Evolutionary conservation across 345 rosid genomes (phyloP).

Genomic region (Gossypium rotundifolium): DNA sequence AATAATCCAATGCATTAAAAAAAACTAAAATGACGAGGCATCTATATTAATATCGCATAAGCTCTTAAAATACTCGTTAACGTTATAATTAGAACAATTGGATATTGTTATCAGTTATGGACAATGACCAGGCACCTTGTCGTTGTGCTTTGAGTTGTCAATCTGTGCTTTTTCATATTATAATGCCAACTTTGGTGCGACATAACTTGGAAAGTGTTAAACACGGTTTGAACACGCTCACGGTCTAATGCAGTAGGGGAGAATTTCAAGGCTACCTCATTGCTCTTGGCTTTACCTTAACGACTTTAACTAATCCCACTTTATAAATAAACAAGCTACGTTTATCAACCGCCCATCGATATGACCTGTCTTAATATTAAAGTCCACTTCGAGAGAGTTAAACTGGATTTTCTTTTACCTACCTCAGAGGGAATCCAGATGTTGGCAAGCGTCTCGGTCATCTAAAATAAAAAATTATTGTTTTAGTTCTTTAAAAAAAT

Average conservation of each 20-base stretch:
- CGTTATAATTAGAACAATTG: too few relatives aligned
- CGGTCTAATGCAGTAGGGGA: neutral
- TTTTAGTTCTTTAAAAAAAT: fast-evolving
- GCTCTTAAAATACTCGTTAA: too few relatives aligned
- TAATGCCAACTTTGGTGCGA: neutral
- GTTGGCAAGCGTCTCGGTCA: fast-evolving
- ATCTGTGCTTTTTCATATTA: neutral
- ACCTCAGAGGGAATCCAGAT: too few relatives aligned
- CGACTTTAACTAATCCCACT: conserved; percentile 3
- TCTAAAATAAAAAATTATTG: fast-evolving
- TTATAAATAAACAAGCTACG: neutral
- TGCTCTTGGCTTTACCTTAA: conserved; percentile 2
- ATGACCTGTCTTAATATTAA: neutral
- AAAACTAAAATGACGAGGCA: too few relatives aligned
- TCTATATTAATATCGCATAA: too few relatives aligned
- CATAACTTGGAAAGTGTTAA: neutral
- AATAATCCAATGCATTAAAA: too few relatives aligned
- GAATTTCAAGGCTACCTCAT: neutral
- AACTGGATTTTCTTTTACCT: neutral
- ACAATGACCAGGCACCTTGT: neutral
- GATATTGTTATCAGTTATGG: too few relatives aligned
- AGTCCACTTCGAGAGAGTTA: neutral
- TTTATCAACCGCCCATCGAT: neutral
- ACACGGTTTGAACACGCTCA: neutral
- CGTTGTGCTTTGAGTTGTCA: neutral